These are phyloP conservation scores for Aspergillus fumigatus DNA, from an alignment of 2,329 filamentous ascomycete species.

Conservation along the genomic window DNA sequence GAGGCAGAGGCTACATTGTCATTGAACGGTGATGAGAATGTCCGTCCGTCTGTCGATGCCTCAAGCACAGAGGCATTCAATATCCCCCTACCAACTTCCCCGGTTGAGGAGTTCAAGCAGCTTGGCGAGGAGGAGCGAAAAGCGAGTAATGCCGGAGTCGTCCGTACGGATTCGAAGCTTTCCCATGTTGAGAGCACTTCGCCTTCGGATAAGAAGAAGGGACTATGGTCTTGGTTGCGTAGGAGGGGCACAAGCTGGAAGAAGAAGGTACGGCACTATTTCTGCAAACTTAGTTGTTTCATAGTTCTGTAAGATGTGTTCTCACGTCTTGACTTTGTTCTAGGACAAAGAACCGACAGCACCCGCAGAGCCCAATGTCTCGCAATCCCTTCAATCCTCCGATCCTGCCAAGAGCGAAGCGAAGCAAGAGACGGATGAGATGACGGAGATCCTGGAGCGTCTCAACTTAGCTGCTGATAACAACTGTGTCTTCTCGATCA, in stretches of 20 bases:
- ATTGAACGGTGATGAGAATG: slow-evolving; percentile 4
- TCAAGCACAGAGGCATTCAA: slow-evolving; percentile 45
- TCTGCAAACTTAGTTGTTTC: background rate
- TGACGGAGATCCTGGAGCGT: slow-evolving; percentile 73
- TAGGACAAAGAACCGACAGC: slow-evolving; percentile 6
- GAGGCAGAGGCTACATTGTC: slow-evolving; percentile 15
- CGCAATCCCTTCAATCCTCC: slow-evolving; percentile 2
- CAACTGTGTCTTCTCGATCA: slow-evolving; percentile 79
- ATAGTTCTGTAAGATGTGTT: background rate
- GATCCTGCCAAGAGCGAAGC: slow-evolving; percentile 34
- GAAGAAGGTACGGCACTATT: slow-evolving; percentile 26
- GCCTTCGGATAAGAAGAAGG: slow-evolving; percentile 27
- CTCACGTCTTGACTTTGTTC: background rate
- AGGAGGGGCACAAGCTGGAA: slow-evolving; percentile 30
- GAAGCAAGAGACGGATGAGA: slow-evolving; percentile 64
- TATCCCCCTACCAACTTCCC: slow-evolving; percentile 48
- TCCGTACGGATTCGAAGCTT: slow-evolving; percentile 13
- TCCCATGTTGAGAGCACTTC: slow-evolving; percentile 15
- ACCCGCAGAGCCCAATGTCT: slow-evolving; percentile 3
- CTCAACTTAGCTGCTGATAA: slow-evolving; percentile 80
- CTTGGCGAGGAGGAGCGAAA: slow-evolving; percentile 30
- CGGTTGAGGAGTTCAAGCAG: slow-evolving; percentile 38
- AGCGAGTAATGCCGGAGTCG: slow-evolving; percentile 20
- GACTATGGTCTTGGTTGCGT: slow-evolving; percentile 37
- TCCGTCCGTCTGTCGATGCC: slow-evolving; percentile 17